A percentile compares a stretch with the other conserved stretches of the same genome.
Evolutionary conservation across 306 rosid species (phyloP).

Genomic region (Prunus mume): DNA sequence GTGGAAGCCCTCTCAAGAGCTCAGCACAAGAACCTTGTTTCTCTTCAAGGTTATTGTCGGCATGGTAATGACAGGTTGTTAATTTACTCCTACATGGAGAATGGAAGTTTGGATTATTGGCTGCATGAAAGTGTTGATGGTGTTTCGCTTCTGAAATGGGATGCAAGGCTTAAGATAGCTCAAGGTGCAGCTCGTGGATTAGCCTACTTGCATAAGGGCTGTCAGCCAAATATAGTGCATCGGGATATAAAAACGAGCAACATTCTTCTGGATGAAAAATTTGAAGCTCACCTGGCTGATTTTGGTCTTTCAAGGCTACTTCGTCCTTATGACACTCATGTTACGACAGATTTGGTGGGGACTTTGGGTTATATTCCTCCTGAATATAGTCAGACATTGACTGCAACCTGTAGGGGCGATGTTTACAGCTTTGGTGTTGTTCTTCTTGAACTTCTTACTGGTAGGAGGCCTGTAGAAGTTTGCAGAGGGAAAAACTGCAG

Average conservation of each 20-base stretch:
- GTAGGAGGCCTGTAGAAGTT: conserved; percentile 75
- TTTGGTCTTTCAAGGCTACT: conserved; percentile 76
- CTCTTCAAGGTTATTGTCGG: conserved; percentile 73
- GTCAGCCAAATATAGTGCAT: conserved; percentile 72
- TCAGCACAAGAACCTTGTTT: conserved; percentile 81
- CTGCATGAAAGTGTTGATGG: conserved; percentile 65
- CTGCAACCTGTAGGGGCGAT: conserved; percentile 73
- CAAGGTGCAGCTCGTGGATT: conserved; percentile 69
- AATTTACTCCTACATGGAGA: conserved; percentile 80
- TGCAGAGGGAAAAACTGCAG: conserved; percentile 69
- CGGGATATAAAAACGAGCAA: conserved; percentile 81
- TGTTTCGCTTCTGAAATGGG: conserved; percentile 60
- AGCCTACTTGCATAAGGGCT: conserved; percentile 71
- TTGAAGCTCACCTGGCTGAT: conserved; percentile 78
- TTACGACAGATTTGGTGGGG: conserved; percentile 74
- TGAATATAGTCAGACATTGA: conserved; percentile 68
- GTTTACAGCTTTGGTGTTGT: conserved; percentile 84
- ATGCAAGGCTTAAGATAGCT: conserved; percentile 64
- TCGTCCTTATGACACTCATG: conserved; percentile 72
- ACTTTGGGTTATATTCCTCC: conserved; percentile 85
- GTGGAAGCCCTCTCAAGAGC: conserved; percentile 89
- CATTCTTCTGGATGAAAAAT: conserved; percentile 64
- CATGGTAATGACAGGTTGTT: conserved; percentile 63
- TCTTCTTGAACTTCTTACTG: conserved; percentile 72
- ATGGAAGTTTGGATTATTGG: conserved; percentile 86